These are phyloP conservation scores for Stellera chamaejasme DNA, from an alignment of 345 rosid species.

Conservation along the genomic window DNA sequence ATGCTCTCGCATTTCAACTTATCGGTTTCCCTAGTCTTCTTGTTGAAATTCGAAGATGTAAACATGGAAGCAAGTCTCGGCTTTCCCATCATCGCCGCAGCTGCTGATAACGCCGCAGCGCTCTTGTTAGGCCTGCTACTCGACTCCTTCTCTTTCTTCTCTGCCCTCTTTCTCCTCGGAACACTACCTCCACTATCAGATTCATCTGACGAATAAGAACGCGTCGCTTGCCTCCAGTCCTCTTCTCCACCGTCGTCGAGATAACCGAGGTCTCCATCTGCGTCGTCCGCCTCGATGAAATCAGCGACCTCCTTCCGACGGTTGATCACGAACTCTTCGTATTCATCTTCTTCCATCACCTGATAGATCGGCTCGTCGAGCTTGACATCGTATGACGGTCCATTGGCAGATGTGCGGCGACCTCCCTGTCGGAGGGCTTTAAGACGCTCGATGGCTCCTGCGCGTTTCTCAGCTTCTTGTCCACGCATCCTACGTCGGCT, in stretches of 20 bases:
- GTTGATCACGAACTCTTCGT: conserved; percentile 58
- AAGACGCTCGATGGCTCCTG: conserved; percentile 61
- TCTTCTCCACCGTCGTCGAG: conserved; percentile 85
- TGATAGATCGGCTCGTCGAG: conserved; percentile 71
- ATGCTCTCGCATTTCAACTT: conserved; percentile 56
- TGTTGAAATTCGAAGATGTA: conserved; percentile 62
- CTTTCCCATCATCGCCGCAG: conserved; percentile 83
- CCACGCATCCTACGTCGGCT: conserved; percentile 52
- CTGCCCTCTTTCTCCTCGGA: conserved; percentile 16
- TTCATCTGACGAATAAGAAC: conserved; percentile 60
- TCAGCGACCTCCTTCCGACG: conserved; percentile 71
- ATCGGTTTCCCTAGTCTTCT: conserved; percentile 52
- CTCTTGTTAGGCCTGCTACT: conserved; percentile 34
- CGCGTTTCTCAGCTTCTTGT: conserved; percentile 39
- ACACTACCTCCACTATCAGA: conserved; percentile 35
- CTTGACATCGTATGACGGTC: conserved; percentile 52
- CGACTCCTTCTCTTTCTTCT: conserved; percentile 54
- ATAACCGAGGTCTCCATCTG: conserved; percentile 70
- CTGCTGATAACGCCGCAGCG: conserved; percentile 55
- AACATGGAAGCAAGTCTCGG: conserved; percentile 80
- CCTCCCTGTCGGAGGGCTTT: conserved; percentile 70
- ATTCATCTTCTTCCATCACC: conserved; percentile 68
- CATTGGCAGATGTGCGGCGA: conserved; percentile 41
- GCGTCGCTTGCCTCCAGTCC: conserved; percentile 67
- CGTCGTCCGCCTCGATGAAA: conserved; percentile 77